These are phyloP conservation scores for Entophlyctis helioformis DNA, from an alignment of 192 early-diverging fungal genomes.

Conservation along the genomic window DNA sequence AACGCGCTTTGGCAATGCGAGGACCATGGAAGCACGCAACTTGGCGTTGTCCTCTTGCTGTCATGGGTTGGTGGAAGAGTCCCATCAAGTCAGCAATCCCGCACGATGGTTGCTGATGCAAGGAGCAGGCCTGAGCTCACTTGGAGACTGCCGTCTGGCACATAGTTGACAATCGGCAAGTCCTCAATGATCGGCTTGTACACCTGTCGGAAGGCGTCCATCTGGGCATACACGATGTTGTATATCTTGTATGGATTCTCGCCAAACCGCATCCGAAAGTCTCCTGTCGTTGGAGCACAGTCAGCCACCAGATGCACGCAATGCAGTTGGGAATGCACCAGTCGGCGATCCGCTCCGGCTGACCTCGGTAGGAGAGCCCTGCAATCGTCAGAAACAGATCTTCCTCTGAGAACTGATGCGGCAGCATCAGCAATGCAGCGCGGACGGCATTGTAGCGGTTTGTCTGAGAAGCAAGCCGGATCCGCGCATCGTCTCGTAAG, in stretches of 20 bases:
- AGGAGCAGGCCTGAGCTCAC: slow-evolving; percentile 2
- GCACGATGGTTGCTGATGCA: not conserved
- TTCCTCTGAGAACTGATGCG: slow-evolving; percentile 64
- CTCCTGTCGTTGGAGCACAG: slow-evolving; percentile 37
- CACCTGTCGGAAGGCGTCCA: slow-evolving; percentile 38
- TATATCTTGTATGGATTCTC: slow-evolving; percentile 94
- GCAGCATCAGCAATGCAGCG: slow-evolving; percentile 71
- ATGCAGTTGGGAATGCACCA: no score
- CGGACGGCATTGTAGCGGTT: slow-evolving; percentile 80
- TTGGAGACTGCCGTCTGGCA: slow-evolving; percentile 22
- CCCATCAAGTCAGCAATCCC: not conserved
- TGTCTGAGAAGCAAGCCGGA: slow-evolving; percentile 63
- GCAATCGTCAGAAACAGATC: slow-evolving; percentile 77
- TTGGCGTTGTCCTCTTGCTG: slow-evolving; percentile 24
- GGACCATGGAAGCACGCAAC: slow-evolving; percentile 54
- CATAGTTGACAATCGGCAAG: slow-evolving; percentile 23
- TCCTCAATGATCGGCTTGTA: slow-evolving; percentile 34
- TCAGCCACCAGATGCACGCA: no score
- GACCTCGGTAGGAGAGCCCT: slow-evolving; percentile 61
- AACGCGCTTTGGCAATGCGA: slow-evolving; percentile 70
- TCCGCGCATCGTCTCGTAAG: slow-evolving; percentile 60
- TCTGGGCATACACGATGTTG: slow-evolving; percentile 83
- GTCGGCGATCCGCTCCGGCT: no score
- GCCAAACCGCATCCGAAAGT: slow-evolving; percentile 80
- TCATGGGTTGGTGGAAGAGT: not conserved